Conservation (phyloP, 306 rosid genomes). For the Prinsepia uniflora region DNA sequence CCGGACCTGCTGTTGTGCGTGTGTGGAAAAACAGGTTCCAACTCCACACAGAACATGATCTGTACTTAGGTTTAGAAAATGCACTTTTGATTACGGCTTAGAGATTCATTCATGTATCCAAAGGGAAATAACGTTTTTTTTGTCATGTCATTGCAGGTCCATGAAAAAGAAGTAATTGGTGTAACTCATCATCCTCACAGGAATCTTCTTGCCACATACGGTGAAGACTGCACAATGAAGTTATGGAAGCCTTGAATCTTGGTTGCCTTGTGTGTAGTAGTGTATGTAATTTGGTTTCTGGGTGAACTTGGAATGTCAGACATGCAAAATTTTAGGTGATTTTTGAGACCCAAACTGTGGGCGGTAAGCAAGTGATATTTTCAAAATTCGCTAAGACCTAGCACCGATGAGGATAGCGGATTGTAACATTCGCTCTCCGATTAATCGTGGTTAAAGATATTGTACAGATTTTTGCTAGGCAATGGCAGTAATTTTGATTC, state of each 20-base stretch:
- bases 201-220: conserved; percentile 82
- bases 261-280: conserved; percentile 10
- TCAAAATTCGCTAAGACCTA: background rate
- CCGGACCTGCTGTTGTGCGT: background rate
- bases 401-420: background rate
- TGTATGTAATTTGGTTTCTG: background rate
- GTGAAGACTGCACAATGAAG: conserved; percentile 91
- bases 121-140: background rate
- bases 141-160: conserved; percentile 50
- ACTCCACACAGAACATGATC: background rate
- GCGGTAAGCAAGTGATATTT: background rate
- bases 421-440: background rate
- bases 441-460: background rate
- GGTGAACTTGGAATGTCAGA: conserved; percentile 3
- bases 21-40: background rate
- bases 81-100: background rate
- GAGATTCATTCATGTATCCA: background rate
- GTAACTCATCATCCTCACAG: conserved; percentile 96
- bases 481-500: background rate
- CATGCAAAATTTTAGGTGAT: background rate
- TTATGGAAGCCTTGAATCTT: conserved; percentile 82
- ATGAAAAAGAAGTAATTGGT: conserved; percentile 91
- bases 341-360: background rate
- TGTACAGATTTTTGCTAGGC: background rate
- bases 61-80: background rate